A percentile compares a stretch with the other conserved stretches of the same genome.
Evolutionary conservation across 176 grass and related monocot genomes (phyloP).

Genomic region (Oropetium thomaeum): DNA sequence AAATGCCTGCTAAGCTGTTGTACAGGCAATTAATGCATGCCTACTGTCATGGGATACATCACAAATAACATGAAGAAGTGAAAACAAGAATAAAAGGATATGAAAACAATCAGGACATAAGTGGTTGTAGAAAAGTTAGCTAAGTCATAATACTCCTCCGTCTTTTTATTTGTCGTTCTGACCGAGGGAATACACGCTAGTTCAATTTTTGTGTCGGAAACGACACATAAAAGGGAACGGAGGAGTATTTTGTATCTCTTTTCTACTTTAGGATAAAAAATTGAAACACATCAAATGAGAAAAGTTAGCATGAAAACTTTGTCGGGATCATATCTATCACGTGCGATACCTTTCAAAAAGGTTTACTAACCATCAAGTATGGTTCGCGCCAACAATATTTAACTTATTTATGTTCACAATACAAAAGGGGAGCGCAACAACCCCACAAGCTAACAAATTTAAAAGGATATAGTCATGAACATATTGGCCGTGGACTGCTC

Average conservation of each 20-base stretch:
- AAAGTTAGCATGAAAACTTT: no score
- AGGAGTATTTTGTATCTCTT: no score
- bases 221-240: no score
- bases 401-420: neutral
- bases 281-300: neutral
- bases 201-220: no score
- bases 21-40: neutral
- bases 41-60: neutral
- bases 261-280: neutral
- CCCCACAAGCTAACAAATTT: neutral
- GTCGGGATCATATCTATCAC: neutral
- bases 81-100: neutral
- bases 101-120: neutral
- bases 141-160: no score
- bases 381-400: neutral
- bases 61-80: neutral
- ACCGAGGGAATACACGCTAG: no score
- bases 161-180: no score
- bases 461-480: neutral
- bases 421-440: neutral
- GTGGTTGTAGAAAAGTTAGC: no score
- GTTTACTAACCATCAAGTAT: neutral
- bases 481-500: neutral
- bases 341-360: neutral
- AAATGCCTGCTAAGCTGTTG: neutral